Percentiles rank a stretch among this genome's conserved stretches.
phyloP scores from a whole-genome alignment of 257 asterid genomes.

The Solanum peruvianum region DNA sequence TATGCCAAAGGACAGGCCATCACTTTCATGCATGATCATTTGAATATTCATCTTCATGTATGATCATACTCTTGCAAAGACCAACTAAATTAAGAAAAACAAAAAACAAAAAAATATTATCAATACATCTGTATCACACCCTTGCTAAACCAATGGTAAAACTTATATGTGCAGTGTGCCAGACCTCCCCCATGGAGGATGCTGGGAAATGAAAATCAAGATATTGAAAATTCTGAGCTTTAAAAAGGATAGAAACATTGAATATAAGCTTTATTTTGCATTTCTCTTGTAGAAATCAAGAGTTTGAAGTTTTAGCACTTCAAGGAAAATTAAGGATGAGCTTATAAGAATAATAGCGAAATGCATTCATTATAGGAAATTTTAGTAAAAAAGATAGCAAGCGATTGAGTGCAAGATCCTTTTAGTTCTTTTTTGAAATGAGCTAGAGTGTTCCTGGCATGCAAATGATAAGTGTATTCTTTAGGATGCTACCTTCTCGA shows the following conservation, averaged over 20 bases:
- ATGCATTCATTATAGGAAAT: not conserved
- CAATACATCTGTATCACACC: not conserved
- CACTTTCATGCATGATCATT: not conserved
- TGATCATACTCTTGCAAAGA: not conserved
- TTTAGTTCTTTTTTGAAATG: not conserved
- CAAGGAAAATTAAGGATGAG: not conserved
- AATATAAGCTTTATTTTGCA: not conserved
- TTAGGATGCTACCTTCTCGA: slow-evolving; percentile 69
- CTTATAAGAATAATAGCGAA: not conserved
- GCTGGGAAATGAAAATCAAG: not conserved
- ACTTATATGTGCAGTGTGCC: not conserved
- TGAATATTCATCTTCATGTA: not conserved
- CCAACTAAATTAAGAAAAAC: not conserved
- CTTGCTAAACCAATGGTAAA: not conserved
- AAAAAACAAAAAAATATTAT: not conserved
- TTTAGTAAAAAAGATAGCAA: not conserved
- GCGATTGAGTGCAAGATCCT: not conserved
- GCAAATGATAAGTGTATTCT: not conserved
- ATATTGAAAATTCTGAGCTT: not conserved
- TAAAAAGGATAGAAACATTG: not conserved
- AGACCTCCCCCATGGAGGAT: not conserved
- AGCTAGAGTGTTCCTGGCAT: not conserved
- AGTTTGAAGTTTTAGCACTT: not conserved
- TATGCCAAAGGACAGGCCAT: not conserved
- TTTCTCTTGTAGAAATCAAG: not conserved